phyloP scores from a whole-genome alignment of 768 basidiomycete species.

The Trichaptum fuscoviolaceum region DNA sequence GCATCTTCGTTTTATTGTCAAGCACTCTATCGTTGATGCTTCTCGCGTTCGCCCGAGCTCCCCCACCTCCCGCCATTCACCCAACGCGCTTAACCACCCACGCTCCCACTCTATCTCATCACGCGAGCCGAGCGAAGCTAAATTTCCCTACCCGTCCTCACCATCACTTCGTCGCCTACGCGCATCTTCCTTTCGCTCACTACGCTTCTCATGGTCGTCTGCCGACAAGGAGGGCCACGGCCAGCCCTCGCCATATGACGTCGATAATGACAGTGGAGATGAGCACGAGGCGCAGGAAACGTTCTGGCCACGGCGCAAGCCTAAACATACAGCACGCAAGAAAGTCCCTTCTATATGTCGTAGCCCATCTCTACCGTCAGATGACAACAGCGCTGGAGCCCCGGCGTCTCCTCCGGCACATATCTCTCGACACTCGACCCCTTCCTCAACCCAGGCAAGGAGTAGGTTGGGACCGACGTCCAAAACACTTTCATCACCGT shows the following conservation, averaged over 20 bases:
- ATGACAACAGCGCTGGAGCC: background rate
- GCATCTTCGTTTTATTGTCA: background rate
- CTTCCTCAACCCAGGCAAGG: background rate
- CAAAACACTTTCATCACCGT: too few species aligned
- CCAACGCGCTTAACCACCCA: background rate
- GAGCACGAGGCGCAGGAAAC: background rate
- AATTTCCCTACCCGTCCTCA: background rate
- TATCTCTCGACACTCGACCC: background rate
- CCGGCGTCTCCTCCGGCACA: background rate
- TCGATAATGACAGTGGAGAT: background rate
- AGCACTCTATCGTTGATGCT: background rate
- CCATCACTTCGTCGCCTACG: background rate
- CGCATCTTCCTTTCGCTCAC: background rate
- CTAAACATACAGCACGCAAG: background rate
- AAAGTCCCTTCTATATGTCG: conserved; percentile 1
- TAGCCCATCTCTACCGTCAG: background rate
- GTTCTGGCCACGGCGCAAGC: background rate
- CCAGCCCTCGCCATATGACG: background rate
- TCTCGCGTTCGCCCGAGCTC: background rate
- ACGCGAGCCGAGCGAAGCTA: background rate
- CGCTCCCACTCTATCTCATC: background rate
- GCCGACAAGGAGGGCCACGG: background rate
- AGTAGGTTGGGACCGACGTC: background rate
- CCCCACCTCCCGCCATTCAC: background rate
- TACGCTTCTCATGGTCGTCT: background rate